Evolutionary conservation across 768 basidiomycete species (phyloP).

Genomic region (Boletus tomentosulus): DNA sequence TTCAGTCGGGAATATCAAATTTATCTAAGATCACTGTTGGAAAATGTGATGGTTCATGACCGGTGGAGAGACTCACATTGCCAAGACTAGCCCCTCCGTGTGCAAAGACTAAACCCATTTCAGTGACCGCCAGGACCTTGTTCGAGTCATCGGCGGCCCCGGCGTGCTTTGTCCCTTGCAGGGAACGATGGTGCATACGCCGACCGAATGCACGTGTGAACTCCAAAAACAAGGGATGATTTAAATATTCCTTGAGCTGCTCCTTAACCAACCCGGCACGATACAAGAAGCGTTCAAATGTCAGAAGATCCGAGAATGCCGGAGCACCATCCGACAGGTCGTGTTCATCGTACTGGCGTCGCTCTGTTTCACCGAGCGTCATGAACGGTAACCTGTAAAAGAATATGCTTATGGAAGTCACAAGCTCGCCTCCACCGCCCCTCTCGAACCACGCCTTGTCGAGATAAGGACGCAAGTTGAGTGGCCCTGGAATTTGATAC

Average conservation of each 20-base stretch:
- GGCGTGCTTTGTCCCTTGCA: slow-evolving; percentile 23
- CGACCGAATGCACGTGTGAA: slow-evolving; percentile 21
- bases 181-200: slow-evolving; percentile 5
- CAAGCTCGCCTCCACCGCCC: slow-evolving; percentile 44
- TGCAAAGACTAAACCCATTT: slow-evolving; percentile 11
- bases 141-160: not conserved
- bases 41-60: no score
- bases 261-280: slow-evolving; percentile 36
- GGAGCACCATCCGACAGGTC: slow-evolving; percentile 29
- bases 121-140: slow-evolving; percentile 1
- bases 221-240: slow-evolving; percentile 48
- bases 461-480: slow-evolving; percentile 49
- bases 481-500: slow-evolving; percentile 44
- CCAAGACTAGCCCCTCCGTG: slow-evolving; percentile 27
- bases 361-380: slow-evolving; percentile 31
- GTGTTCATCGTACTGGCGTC: not conserved
- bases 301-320: slow-evolving; percentile 38
- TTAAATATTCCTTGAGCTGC: slow-evolving; percentile 32
- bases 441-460: slow-evolving; percentile 42
- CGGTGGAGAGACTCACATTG: slow-evolving; percentile 13
- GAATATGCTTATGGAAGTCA: slow-evolving; percentile 42
- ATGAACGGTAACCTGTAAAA: slow-evolving; percentile 44
- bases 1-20: slow-evolving; percentile 1
- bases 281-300: slow-evolving; percentile 43
- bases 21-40: not conserved